Evolutionary conservation across 371 early-diverging fungal species (phyloP), one percentile per base, ranked within the genome.

Genomic region (Mucor sp.): DNA sequence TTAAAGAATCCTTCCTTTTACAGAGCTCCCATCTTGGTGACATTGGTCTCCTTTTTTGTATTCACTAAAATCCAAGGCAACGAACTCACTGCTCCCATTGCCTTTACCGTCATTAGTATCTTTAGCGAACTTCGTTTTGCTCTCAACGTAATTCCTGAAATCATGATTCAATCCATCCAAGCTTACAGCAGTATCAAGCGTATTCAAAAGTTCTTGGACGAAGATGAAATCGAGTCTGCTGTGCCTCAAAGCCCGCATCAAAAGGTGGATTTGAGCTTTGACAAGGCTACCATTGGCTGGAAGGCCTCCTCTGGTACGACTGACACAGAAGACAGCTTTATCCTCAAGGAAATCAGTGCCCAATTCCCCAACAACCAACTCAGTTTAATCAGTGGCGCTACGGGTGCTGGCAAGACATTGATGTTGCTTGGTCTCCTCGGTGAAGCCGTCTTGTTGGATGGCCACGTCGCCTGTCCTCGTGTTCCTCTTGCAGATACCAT

Each of bases 401-500:
- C 90, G 41, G 95, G 96, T 0, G 85, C 91, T 15, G 95, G 95
- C 33, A 94, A 94, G 69, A 86, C 93, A 0, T 89, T 91, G 0
- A 71, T 95, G 53, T 65, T 95, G n/a, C 78, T 86, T 15, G 86
- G 86, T 66, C 70, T 90, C 27, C 72, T 89, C 4, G 89, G 89
- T 39, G 89, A 89, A 68, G 78, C 86, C 1, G 71, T 80, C 7
- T 72, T 82, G n/a, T 14, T 80, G 0, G 58, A 74, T 32, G 89
- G 89, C 12, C 27, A 62, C 6, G 77, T 77, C 6, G 70, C 74
- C 15, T 68, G 86, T 59, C 87, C 89, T 32, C 85, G 87, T 28
- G 48, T 53, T 1, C 60, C 68, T 5, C 30, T 78, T 30, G 77
- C 77, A 27, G 80, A 80, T 17, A 72, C 77, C 23, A 75, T 78